Evolutionary conservation across 2,329 filamentous ascomycete species (phyloP).

Genomic region (Ophiostoma ips): DNA sequence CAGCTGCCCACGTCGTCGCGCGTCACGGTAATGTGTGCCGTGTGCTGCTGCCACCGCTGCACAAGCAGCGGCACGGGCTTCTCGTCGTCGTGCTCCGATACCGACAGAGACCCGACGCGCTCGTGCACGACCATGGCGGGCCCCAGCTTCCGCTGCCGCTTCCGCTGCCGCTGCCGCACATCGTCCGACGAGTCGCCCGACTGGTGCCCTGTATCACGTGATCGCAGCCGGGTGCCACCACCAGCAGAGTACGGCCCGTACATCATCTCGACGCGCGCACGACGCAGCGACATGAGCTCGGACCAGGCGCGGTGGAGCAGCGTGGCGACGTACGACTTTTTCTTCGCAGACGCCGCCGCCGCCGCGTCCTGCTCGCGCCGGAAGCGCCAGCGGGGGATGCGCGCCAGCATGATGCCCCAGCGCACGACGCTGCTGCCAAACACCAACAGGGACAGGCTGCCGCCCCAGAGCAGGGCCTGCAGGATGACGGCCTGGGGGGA

Average conservation of each 20-base stretch:
- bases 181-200: neutral
- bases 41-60: neutral
- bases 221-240: too few species aligned
- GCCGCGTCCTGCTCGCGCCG: conserved; percentile 33
- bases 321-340: conserved; percentile 19
- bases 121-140: neutral
- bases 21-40: neutral
- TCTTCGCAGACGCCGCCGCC: too few species aligned
- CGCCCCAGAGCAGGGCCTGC: conserved; percentile 71
- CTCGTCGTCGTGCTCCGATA: too few species aligned
- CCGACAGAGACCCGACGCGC: neutral
- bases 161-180: neutral
- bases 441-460: conserved; percentile 64
- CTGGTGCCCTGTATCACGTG: too few species aligned
- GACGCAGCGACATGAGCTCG: conserved; percentile 18
- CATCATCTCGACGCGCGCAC: conserved; percentile 20
- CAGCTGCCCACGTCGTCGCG: neutral
- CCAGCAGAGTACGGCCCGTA: conserved; percentile 16
- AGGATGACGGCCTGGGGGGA: conserved; percentile 78
- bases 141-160: too few species aligned
- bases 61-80: neutral
- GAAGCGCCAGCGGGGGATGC: conserved; percentile 87
- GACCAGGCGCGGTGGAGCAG: conserved; percentile 19
- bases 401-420: conserved; percentile 74
- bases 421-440: conserved; percentile 59